phyloP scores from a whole-genome alignment of 1,139 yeast genomes.

The Yamadazyma sp. region DNA sequence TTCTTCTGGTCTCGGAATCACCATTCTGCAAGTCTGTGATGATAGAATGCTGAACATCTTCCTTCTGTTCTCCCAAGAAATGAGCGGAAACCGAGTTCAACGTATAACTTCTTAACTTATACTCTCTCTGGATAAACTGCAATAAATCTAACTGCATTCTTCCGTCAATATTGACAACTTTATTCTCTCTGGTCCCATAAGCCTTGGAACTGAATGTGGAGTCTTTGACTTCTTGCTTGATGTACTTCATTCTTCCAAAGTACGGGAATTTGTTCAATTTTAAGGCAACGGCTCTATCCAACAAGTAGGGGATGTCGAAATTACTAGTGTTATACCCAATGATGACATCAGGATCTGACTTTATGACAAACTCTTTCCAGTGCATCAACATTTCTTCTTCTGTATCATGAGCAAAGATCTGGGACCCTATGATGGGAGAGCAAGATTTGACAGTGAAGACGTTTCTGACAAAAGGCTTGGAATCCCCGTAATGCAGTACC shows the following conservation, averaged over 20 bases:
- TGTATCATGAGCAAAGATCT: conserved; percentile 70
- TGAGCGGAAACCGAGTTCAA: conserved; percentile 94
- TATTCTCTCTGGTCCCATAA: conserved; percentile 93
- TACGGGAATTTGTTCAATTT: conserved; percentile 71
- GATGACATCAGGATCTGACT: conserved; percentile 92
- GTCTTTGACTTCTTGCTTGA: conserved; percentile 77
- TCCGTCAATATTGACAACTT: conserved; percentile 90
- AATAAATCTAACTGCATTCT: conserved; percentile 91
- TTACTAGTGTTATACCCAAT: conserved; percentile 95
- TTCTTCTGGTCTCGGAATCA: conserved; percentile 84
- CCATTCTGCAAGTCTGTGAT: conserved; percentile 95
- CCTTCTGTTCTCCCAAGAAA: conserved; percentile 92
- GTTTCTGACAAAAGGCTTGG: conserved; percentile 84
- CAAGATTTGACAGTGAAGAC: conserved; percentile 93
- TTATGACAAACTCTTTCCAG: conserved; percentile 83
- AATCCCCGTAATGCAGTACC: conserved; percentile 77
- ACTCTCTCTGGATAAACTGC: conserved; percentile 92
- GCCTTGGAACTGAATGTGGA: conserved; percentile 91
- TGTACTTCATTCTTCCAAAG: conserved; percentile 72
- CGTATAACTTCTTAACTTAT: conserved; percentile 90
- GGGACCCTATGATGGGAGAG: conserved; percentile 91
- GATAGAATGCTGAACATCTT: conserved; percentile 96
- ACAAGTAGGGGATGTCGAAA: conserved; percentile 89
- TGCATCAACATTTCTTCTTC: conserved; percentile 81
- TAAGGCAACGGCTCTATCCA: conserved; percentile 83